A percentile compares a stretch with the other conserved stretches of the same genome.
Conservation (phyloP, 2,329 filamentous ascomycete species). For the Ophiocordyceps australis region DNA sequence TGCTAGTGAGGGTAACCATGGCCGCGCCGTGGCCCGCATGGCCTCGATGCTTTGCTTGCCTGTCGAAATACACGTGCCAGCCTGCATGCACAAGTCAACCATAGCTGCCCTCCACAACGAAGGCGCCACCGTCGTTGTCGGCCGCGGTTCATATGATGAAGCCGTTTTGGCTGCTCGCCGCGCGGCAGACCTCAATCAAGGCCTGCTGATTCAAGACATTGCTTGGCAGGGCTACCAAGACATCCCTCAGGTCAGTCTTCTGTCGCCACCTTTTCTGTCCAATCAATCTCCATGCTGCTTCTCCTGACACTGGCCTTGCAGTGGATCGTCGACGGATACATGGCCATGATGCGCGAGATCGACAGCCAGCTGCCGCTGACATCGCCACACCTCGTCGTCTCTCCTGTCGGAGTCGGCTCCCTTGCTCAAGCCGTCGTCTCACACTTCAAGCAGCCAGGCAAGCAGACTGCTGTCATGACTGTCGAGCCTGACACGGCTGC, state of each 20-base stretch:
- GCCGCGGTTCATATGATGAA: conserved; percentile 44
- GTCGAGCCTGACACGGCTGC: conserved; percentile 54
- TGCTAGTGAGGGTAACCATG: conserved; percentile 63
- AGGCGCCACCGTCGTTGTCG: conserved; percentile 38
- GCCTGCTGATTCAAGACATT: conserved; percentile 50
- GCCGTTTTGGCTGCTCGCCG: conserved; percentile 30
- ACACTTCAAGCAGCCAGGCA: conserved; percentile 36
- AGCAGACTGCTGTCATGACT: conserved; percentile 27
- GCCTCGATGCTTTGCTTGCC: conserved; percentile 35
- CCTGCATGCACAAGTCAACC: conserved; percentile 33
- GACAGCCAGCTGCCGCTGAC: conserved; percentile 34
- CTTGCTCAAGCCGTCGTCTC: conserved; percentile 50
- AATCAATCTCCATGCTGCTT: background rate
- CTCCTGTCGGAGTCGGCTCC: conserved; percentile 55
- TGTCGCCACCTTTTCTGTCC: background rate
- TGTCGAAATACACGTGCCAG: conserved; percentile 44
- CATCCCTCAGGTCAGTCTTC: conserved; percentile 32
- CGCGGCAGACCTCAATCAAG: conserved; percentile 18
- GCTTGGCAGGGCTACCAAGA: conserved; percentile 47
- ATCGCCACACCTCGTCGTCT: conserved; percentile 30
- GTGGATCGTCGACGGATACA: conserved; percentile 67
- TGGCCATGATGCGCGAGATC: conserved; percentile 51
- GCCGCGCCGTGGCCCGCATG: conserved; percentile 54
- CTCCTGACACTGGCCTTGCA: conserved; percentile 5
- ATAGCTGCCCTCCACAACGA: conserved; percentile 37